These are phyloP conservation scores for Lodderomyces orthopsilosis DNA, from an alignment of 1,139 yeast genomes.

Conservation along the genomic window DNA sequence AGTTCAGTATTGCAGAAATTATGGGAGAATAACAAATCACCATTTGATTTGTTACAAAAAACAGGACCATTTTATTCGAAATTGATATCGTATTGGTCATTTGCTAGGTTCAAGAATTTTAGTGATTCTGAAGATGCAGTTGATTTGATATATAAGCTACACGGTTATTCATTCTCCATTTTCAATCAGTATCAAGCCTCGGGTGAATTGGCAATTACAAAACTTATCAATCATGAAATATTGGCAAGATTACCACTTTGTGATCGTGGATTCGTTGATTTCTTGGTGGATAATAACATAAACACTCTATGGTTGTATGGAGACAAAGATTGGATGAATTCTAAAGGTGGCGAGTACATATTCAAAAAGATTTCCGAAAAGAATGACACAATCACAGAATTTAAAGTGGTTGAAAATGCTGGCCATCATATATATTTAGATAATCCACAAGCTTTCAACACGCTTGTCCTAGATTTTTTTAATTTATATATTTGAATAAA, in stretches of 20 bases:
- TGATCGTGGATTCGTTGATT: conserved; percentile 39
- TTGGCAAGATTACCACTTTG: conserved; percentile 40
- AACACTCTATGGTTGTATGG: conserved; percentile 40
- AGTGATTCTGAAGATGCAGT: conserved; percentile 13
- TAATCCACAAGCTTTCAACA: conserved; percentile 35
- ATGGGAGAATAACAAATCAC: conserved; percentile 42
- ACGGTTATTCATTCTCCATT: conserved; percentile 41
- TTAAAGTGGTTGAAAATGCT: conserved; percentile 31
- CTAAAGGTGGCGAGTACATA: conserved; percentile 38
- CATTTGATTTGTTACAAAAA: conserved; percentile 39
- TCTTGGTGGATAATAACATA: conserved; percentile 23
- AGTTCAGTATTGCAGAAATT: conserved; percentile 29
- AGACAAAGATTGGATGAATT: conserved; percentile 47
- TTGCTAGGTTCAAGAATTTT: conserved; percentile 36
- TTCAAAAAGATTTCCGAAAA: conserved; percentile 22
- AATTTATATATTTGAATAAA: conserved; percentile 10
- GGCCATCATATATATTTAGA: conserved; percentile 46
- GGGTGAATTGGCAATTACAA: conserved; percentile 47
- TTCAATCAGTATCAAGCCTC: conserved; percentile 46
- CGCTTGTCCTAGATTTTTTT: conserved; percentile 27
- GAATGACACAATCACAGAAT: conserved; percentile 18
- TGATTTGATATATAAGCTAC: conserved; percentile 35
- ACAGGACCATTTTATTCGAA: conserved; percentile 44
- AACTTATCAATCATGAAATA: conserved; percentile 40
- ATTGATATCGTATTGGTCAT: conserved; percentile 43